Base-by-base conservation (phyloP, 495 filamentous ascomycete genomes). In the Talaromyces proteolyticus region DNA sequence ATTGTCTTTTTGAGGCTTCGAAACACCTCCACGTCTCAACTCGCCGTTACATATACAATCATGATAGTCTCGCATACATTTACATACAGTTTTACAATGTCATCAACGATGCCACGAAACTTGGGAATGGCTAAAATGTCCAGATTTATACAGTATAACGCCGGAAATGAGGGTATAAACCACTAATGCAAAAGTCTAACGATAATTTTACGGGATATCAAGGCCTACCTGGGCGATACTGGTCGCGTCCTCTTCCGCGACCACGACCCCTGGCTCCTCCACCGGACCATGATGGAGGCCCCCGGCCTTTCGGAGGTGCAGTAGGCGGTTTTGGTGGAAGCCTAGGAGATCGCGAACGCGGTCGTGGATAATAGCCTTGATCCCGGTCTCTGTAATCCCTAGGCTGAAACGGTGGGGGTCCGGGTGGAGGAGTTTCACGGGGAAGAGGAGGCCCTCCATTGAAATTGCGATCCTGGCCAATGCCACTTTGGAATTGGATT, bases 181-280 rank as follows among this genome's bases (percentile, higher is more conserved):
- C 14, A 19, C 10, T 42, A 19, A 21, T n/a, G 2, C 18, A 42
- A 42, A 14, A n/a, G n/a, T n/a, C n/a, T n/a, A n/a, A n/a, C n/a
- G n/a, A 22, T 17, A 42, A 23, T 7, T 21, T 23, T 3, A 22
- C 6, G 10, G 3, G n/a, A 14, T 10, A 10, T 37, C 38, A 49
- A n/a, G 25, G 34, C 47, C 47, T 34, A 18, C 47, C 47, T 0
- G 47, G 47, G 38, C 47, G 47, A 22, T 49, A 49, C 21, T 49
- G 47, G 37, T 49, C 47, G 14, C 47, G 11, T 49, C 47, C 47
- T 14, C 47, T 49, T 10, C 47, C 47, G 22, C 47, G 47, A 29
- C 47, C 47, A 3, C 47, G 34, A 21, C 47, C 47, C 24, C 47
- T 23, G 25, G 34, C 47, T 21, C 25, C 25, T 19, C 45, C 45